A percentile compares a stretch with the other conserved stretches of the same genome.
phyloP scores from a whole-genome alignment of 169 alveolate genomes.

The Babesia bovis region DNA sequence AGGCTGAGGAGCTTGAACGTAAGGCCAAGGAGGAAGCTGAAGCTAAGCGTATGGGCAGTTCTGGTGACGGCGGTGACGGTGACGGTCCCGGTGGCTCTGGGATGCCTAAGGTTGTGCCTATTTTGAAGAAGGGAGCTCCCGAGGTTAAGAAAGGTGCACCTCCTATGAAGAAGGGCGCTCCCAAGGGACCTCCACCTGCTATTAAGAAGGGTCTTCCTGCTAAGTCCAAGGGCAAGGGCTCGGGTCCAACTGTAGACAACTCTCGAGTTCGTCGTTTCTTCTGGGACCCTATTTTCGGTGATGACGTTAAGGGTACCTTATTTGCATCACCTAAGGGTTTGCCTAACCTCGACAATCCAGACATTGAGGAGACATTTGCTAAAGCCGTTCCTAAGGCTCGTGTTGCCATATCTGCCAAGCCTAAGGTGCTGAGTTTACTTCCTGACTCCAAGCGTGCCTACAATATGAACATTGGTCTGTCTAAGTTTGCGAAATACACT shows the following conservation, averaged over 20 bases:
- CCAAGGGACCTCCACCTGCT: slow-evolving; percentile 66
- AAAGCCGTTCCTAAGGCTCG: slow-evolving; percentile 70
- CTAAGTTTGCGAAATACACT: slow-evolving; percentile 86
- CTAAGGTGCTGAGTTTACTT: slow-evolving; percentile 77
- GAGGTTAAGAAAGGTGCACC: slow-evolving; percentile 60
- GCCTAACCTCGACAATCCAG: slow-evolving; percentile 78
- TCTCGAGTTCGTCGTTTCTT: slow-evolving; percentile 85
- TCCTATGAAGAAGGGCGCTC: slow-evolving; percentile 65
- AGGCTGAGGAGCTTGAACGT: slow-evolving; percentile 55
- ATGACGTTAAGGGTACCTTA: slow-evolving; percentile 84
- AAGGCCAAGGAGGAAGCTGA: slow-evolving; percentile 56
- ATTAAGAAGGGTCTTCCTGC: slow-evolving; percentile 33
- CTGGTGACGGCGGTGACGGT: slow-evolving; percentile 40
- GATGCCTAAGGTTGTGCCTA: slow-evolving; percentile 78
- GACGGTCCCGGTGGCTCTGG: slow-evolving; percentile 58
- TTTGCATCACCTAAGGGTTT: slow-evolving; percentile 79
- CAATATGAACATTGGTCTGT: slow-evolving; percentile 87
- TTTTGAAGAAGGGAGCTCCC: slow-evolving; percentile 60
- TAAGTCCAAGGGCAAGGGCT: slow-evolving; percentile 34
- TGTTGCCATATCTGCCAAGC: slow-evolving; percentile 24
- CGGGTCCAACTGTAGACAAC: slow-evolving; percentile 60
- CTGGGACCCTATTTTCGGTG: slow-evolving; percentile 88
- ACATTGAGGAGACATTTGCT: slow-evolving; percentile 76
- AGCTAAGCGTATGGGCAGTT: slow-evolving; percentile 51
- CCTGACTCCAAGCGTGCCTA: slow-evolving; percentile 90